Percentiles rank a stretch among this genome's conserved stretches.
Evolutionary conservation across 1,139 yeast species (phyloP).

Genomic region (Wickerhamomyces sp.): DNA sequence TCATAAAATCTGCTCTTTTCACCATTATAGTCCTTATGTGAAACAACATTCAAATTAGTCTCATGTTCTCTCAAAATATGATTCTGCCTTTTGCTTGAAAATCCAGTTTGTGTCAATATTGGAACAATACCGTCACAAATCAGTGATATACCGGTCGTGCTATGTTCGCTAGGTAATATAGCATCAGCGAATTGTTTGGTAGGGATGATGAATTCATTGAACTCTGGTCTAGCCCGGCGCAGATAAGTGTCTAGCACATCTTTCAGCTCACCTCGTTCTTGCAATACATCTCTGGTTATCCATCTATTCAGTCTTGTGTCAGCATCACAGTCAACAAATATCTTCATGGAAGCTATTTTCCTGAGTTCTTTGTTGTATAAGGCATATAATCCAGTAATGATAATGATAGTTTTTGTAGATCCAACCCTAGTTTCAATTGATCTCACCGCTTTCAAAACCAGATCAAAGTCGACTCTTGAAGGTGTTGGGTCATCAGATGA

Average conservation of each 20-base stretch:
- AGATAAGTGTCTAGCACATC: constrained; percentile 55
- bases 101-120: constrained; percentile 25
- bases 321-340: constrained; percentile 82
- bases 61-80: constrained; percentile 9
- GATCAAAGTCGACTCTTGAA: constrained; percentile 33
- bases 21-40: constrained; percentile 39
- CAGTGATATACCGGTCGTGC: constrained; percentile 52
- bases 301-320: constrained; percentile 78
- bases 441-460: constrained; percentile 24
- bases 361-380: constrained; percentile 61
- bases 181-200: constrained; percentile 81
- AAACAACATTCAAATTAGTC: constrained; percentile 30
- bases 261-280: constrained; percentile 35
- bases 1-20: constrained; percentile 51
- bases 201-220: constrained; percentile 66
- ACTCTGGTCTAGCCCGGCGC: constrained; percentile 67
- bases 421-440: constrained; percentile 6
- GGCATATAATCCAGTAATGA: constrained; percentile 80
- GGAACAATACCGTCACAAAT: constrained; percentile 72
- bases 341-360: constrained; percentile 55
- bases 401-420: constrained; percentile 30
- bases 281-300: constrained; percentile 46
- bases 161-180: constrained; percentile 66
- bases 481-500: constrained; percentile 4
- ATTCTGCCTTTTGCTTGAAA: constrained; percentile 12